Evolutionary conservation across 345 rosid genomes (phyloP).

Genomic region (Linum lewisii): DNA sequence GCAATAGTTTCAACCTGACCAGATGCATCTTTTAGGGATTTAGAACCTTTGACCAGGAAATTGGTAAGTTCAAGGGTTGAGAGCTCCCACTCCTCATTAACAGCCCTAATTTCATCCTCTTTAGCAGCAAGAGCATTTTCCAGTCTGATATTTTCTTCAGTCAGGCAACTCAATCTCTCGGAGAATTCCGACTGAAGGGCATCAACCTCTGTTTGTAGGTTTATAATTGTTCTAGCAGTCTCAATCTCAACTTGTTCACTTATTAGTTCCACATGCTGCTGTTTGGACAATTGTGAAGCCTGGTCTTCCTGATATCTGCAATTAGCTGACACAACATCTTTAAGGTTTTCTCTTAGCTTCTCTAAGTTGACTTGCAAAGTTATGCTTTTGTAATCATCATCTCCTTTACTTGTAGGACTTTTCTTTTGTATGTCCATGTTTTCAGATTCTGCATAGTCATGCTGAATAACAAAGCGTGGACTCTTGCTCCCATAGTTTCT

Average conservation of each 20-base stretch:
- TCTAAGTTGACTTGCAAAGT: conserved; percentile 41
- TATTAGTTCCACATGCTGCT: conserved; percentile 50
- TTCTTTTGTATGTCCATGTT: conserved; percentile 18
- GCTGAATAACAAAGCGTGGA: conserved; percentile 21
- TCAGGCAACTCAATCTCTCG: conserved; percentile 35
- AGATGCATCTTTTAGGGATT: conserved; percentile 75
- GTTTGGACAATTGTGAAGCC: conserved; percentile 43
- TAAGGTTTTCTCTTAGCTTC: conserved; percentile 47
- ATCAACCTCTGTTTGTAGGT: conserved; percentile 67
- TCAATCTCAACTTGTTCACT: conserved; percentile 78
- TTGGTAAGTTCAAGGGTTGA: conserved; percentile 68
- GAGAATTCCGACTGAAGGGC: conserved; percentile 55
- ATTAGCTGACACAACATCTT: conserved; percentile 44
- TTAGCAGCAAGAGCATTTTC: conserved; percentile 40
- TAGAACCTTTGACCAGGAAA: conserved; percentile 78
- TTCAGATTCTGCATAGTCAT: conserved; percentile 17
- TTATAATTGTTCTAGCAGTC: conserved; percentile 66
- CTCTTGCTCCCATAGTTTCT: conserved; percentile 20
- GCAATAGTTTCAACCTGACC: conserved; percentile 51
- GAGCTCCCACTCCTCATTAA: conserved; percentile 69
- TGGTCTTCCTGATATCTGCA: conserved; percentile 46
- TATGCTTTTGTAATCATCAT: conserved; percentile 23
- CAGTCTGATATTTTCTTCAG: conserved; percentile 44
- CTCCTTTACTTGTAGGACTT: conserved; percentile 15
- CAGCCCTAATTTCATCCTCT: conserved; percentile 45